Evolutionary conservation across 257 asterid genomes (phyloP).

Genomic region (Parsonsia alboflavescens): DNA sequence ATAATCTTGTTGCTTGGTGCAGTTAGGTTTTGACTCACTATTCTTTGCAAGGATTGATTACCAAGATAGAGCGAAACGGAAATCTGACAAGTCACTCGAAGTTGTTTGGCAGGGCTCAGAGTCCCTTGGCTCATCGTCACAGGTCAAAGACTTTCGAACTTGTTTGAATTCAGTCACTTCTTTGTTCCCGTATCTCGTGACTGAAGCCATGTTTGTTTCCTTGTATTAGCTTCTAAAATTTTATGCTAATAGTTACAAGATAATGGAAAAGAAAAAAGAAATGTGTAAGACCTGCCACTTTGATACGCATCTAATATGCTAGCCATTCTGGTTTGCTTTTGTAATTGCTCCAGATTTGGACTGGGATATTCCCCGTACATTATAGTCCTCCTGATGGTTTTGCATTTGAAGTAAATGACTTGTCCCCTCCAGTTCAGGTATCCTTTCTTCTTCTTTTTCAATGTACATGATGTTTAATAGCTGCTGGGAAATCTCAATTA

Average conservation of each 20-base stretch:
- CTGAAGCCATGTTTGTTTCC: background rate
- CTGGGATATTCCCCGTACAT: slow-evolving; percentile 67
- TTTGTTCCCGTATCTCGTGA: background rate
- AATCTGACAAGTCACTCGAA: slow-evolving; percentile 58
- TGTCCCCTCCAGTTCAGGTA: slow-evolving; percentile 73
- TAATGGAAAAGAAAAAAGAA: background rate
- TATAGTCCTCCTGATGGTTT: slow-evolving; percentile 77
- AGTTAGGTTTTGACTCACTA: slow-evolving; percentile 79
- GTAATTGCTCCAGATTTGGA: slow-evolving; percentile 50
- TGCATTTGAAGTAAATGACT: slow-evolving; percentile 67
- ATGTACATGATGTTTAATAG: slow-evolving; percentile 1
- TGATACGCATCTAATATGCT: background rate
- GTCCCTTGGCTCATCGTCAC: slow-evolving; percentile 70
- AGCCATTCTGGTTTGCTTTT: background rate
- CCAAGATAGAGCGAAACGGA: slow-evolving; percentile 74
- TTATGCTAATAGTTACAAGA: background rate
- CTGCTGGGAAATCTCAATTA: slow-evolving; percentile 17
- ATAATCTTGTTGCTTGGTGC: slow-evolving; percentile 23
- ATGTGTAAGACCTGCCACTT: background rate
- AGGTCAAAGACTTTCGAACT: slow-evolving; percentile 35
- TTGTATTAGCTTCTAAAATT: background rate
- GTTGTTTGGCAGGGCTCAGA: slow-evolving; percentile 75
- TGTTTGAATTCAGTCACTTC: slow-evolving; percentile 12
- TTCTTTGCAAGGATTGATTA: slow-evolving; percentile 78
- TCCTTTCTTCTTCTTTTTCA: background rate